Evolutionary conservation across 2,329 filamentous ascomycete genomes (phyloP).

Genomic region (Botrytis squamosa): DNA sequence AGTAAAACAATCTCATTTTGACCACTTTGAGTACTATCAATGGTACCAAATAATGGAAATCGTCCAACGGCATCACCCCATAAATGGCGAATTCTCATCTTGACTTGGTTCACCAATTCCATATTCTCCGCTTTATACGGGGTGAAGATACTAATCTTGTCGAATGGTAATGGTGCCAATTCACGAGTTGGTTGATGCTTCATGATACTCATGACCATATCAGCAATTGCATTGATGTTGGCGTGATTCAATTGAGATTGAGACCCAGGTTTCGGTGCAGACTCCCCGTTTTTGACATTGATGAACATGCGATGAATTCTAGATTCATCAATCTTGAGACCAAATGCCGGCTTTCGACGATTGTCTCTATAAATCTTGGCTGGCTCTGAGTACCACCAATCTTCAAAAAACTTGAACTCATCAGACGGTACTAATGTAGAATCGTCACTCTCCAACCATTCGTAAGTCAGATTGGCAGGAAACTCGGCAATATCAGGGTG

Average conservation of each 20-base stretch:
- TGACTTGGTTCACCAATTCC: constrained; percentile 17
- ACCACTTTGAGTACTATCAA: constrained; percentile 23
- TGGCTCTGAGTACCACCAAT: constrained; percentile 14
- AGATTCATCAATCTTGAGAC: neutral
- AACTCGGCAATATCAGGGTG: constrained; percentile 22
- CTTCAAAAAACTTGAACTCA: neutral
- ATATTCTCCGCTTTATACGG: constrained; percentile 21
- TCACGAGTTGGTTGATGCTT: neutral
- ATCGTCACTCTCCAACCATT: constrained; percentile 9
- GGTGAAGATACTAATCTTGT: constrained; percentile 20
- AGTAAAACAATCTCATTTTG: constrained; percentile 23
- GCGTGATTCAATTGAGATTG: constrained; percentile 23
- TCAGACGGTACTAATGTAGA: neutral
- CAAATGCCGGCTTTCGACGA: neutral
- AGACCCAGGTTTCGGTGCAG: neutral
- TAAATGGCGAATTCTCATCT: neutral
- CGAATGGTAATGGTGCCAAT: neutral
- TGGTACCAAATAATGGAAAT: constrained; percentile 16
- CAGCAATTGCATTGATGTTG: constrained; percentile 21
- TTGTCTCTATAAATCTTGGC: neutral
- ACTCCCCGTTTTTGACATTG: neutral
- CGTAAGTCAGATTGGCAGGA: constrained; percentile 20
- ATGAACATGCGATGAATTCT: constrained; percentile 10
- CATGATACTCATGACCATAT: constrained; percentile 15
- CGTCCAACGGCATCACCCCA: too few species aligned